These are phyloP conservation scores for Nidularia pulvinata DNA, from an alignment of 768 basidiomycete species.

Conservation along the genomic window DNA sequence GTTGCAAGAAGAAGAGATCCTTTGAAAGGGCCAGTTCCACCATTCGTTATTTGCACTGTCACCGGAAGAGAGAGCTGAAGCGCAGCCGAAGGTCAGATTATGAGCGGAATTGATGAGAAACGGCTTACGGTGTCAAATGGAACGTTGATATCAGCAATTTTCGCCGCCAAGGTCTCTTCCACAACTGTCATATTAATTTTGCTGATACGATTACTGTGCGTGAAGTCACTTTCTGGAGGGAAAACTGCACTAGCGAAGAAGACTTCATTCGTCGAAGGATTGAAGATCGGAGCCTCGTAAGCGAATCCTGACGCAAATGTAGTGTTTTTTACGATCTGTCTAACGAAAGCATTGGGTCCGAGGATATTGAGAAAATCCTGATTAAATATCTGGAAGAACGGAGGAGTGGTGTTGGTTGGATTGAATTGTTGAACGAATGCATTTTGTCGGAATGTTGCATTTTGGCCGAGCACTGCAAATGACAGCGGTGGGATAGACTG, in stretches of 20 bases:
- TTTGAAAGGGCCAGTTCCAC: slow-evolving; percentile 62
- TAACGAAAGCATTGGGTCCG: slow-evolving; percentile 49
- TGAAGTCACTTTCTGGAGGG: slow-evolving; percentile 51
- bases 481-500: neutral
- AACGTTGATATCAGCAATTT: slow-evolving; percentile 35
- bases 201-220: slow-evolving; percentile 56
- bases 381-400: slow-evolving; percentile 48
- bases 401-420: slow-evolving; percentile 48
- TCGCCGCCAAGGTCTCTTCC: slow-evolving; percentile 31
- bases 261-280: slow-evolving; percentile 56
- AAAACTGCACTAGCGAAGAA: slow-evolving; percentile 60
- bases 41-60: slow-evolving; percentile 69
- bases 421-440: slow-evolving; percentile 38
- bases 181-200: slow-evolving; percentile 56
- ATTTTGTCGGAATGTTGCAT: slow-evolving; percentile 16
- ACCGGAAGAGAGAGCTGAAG: slow-evolving; percentile 57
- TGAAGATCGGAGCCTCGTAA: slow-evolving; percentile 71
- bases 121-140: slow-evolving; percentile 22
- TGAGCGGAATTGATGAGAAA: neutral
- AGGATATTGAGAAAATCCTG: slow-evolving; percentile 48
- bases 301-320: slow-evolving; percentile 52
- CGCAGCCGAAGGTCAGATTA: too few species aligned
- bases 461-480: neutral
- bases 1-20: slow-evolving; percentile 60
- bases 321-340: slow-evolving; percentile 49